Conservation (phyloP, 192 early-diverging fungal genomes). For the Podila minutissima region DNA sequence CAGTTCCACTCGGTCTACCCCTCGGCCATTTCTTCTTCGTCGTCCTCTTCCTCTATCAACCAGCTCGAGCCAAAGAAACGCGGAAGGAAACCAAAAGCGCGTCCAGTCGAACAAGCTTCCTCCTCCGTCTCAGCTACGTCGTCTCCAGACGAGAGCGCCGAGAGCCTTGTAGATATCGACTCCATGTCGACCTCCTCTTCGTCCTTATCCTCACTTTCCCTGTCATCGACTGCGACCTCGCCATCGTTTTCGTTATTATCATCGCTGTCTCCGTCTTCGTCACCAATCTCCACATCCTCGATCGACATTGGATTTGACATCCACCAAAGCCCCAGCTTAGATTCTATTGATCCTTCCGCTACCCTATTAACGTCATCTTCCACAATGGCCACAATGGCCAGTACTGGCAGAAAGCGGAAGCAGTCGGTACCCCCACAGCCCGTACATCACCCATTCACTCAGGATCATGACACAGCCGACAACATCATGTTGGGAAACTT, state of each 20-base stretch:
- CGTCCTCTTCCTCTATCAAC: background rate
- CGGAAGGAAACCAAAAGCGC: conserved; percentile 19
- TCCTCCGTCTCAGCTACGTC: background rate
- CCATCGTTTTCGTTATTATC: background rate
- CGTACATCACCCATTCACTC: background rate
- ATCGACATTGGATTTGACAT: too few relatives aligned
- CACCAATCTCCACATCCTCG: background rate
- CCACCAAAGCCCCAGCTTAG: too few relatives aligned
- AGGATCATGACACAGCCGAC: background rate
- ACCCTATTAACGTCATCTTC: background rate
- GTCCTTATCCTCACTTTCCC: background rate
- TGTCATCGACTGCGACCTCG: too few relatives aligned
- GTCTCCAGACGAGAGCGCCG: background rate
- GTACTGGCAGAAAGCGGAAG: background rate
- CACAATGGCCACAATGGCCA: background rate
- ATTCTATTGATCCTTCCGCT: too few relatives aligned
- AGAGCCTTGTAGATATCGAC: background rate
- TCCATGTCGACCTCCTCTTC: background rate
- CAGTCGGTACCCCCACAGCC: background rate
- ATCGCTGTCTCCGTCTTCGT: background rate
- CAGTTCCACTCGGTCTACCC: conserved; percentile 3
- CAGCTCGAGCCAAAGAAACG: conserved; percentile 1
- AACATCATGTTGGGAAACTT: conserved; percentile 10
- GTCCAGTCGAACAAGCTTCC: background rate
- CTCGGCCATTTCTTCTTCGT: background rate